phyloP scores from a whole-genome alignment of 2,329 filamentous ascomycete genomes.

The Pseudonectria foliicola region DNA sequence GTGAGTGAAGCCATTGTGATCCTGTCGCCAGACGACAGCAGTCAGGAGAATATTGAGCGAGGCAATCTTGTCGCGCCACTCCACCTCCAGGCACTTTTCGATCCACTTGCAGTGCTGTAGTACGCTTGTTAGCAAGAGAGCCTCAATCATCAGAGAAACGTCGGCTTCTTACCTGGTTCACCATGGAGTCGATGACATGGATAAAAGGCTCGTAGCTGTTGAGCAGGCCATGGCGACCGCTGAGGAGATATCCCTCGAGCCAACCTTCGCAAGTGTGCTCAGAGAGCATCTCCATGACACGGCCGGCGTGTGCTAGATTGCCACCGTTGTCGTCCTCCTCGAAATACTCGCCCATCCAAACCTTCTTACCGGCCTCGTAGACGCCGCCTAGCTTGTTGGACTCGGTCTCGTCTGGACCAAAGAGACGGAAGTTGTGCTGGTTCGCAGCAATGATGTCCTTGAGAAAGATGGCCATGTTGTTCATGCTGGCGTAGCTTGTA shows the following conservation, averaged over 20 bases:
- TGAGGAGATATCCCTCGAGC: slow-evolving; percentile 72
- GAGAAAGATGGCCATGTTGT: slow-evolving; percentile 60
- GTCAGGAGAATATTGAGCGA: slow-evolving; percentile 76
- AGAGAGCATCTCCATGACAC: slow-evolving; percentile 79
- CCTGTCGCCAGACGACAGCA: slow-evolving; percentile 73
- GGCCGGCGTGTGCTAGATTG: slow-evolving; percentile 59
- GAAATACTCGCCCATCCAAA: slow-evolving; percentile 73
- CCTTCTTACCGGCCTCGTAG: slow-evolving; percentile 69
- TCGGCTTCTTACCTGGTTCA: slow-evolving; percentile 53
- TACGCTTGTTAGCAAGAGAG: slow-evolving; percentile 5
- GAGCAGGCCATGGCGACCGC: slow-evolving; percentile 66
- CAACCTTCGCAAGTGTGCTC: slow-evolving; percentile 76
- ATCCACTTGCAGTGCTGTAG: slow-evolving; percentile 73
- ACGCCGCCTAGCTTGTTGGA: slow-evolving; percentile 70
- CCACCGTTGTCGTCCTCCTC: slow-evolving; percentile 69
- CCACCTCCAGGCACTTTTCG: slow-evolving; percentile 72
- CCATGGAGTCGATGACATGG: slow-evolving; percentile 78
- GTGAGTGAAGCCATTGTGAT: slow-evolving; percentile 79
- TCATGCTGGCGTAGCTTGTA: slow-evolving; percentile 56
- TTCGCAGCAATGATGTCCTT: slow-evolving; percentile 62
- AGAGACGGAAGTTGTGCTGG: slow-evolving; percentile 62
- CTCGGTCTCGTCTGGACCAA: slow-evolving; percentile 74
- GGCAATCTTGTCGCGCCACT: slow-evolving; percentile 66
- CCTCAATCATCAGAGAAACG: too few relatives aligned
- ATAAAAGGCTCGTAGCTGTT: slow-evolving; percentile 82